Evolutionary conservation across 2,329 filamentous ascomycete species (phyloP), one percentile per base, ranked within the genome.

Genomic region (Phialophora verrucosa): DNA sequence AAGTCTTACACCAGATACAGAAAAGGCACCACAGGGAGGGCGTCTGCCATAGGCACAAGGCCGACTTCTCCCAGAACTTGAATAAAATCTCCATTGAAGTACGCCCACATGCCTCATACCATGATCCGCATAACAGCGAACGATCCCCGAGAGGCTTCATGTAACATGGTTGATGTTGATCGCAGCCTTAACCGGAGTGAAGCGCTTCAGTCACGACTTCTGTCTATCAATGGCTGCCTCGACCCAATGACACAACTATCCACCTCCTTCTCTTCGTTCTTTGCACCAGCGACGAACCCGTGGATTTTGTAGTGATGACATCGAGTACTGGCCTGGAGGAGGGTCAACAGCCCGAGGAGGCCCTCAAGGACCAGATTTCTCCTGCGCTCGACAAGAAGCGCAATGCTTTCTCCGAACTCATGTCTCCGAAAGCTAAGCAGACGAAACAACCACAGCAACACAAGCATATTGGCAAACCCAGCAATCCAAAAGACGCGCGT

Each of bases 361-460:
- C 27, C 7, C 32, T 44, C 27, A 49, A 49, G 31, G 25, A 55
- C n/a, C 59, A 58, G 11, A 54, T n/a, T 23, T 23, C 59, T 44
- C 32, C 32, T 35, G 4, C 20, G 8, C 17, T 17, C n/a, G 31
- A 31, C 29, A 51, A 49, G 38, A 70, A 71, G 57, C 70, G 71
- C 44, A 70, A 70, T 55, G 71, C 71, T 11, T 73, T 88, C 75
- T 75, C 83, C 59, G 82, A 86, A 68, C 80, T 88, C 63, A 87
- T 88, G 78, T 77, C 82, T 1, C 78, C 80, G 14, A 85, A 83
- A 72, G 73, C 76, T 54, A 84, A 84, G 72, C 75, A 47, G 12
- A n/a, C 59, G 20, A 67, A 64, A 53, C 20, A 57, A 56, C 56
- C 29, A 63, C 63, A 63, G 62, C 66, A 67, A 59, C 54, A 68